Base-by-base conservation (phyloP, 2,329 filamentous ascomycete species). In the Aspergillus sp. region DNA sequence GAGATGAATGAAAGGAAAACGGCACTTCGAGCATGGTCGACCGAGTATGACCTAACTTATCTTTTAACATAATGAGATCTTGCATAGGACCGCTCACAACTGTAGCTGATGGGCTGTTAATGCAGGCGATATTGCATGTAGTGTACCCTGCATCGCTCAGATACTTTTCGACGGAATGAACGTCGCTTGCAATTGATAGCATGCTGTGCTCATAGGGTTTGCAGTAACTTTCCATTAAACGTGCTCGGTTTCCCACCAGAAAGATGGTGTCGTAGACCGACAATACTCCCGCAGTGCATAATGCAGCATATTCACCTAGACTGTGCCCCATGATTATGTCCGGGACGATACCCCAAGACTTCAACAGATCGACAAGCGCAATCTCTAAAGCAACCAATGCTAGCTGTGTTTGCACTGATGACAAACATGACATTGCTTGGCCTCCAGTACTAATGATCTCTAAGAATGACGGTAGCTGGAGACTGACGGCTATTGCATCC, bases 271-370 rank as follows among this genome's bases (percentile, higher is more conserved):
- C 61, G 3, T 23, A 41, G 1, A 42, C 50, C 0, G 56, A 57
- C 1, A 66, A 32, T 0, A 62, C 60, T 3, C 62, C 63, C 1
- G 62, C 56, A 2, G 46, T 53, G 23, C 53, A 30, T 2, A 66
- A 35, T 1, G 63, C 62, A 7, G 63, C 56, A 48, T 64, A 66
- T 41, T 67, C 62, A 4, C 65, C 65, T 0, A 68, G 46, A 41
- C 63, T 66, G 43, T 60, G 62, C 4, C 64, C 64, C 15, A 65
- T 44, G 12, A 64, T 59, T 1, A 46, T 49, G 15, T 3, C 27
- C 6, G 63, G 61, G 7, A 17, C 37, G 1, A 65, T 46, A 1
- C 55, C 55, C 41, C 50, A 56, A 2, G 51, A 46, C 2, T 5
- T 19, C 59, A 56, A 63, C 2, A 59, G 13, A 12, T 42, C 17